Evolutionary conservation across 2,329 filamentous ascomycete genomes (phyloP), one percentile per base, ranked within the genome.

Genomic region (Chaetoscypha palmicola): DNA sequence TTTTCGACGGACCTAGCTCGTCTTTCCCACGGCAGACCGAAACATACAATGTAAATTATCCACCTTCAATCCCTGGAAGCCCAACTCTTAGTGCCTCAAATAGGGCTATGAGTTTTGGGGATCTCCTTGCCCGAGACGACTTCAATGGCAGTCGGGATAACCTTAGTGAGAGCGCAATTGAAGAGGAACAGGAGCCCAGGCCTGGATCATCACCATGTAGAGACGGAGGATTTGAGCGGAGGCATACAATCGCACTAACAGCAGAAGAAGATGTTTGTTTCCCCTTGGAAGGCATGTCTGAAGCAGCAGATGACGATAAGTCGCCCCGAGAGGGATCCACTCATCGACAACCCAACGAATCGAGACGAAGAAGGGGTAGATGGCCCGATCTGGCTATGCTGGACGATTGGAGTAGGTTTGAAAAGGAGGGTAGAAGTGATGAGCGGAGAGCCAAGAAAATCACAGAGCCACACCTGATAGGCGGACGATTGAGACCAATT

Each of bases 191-290:
- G 5, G 46, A 56, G 10, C 64, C 64, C 5, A 24, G 47, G 11
- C 35, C 45, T 14, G 48, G 43, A 4, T 54, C 54, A 3, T 54
- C 55, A 7, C 52, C 56, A 20, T 44, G 53, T 17, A 50, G 52
- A 43, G 57, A 58, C 10, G 45, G 45, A 1, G 48, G 38, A 19
- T 60, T 51, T 33, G 54, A 58, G 22, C 64, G 72, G 38, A 73
- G 82, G 28, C 72, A 74, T 45, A 81, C 76, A 4, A 73, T 80
- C 52, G 72, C 74, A 10, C 63, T 83, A 10, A 73, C 81, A 9
- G 86, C 81, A 0, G 80, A 92, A 57, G 86, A 86, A 52, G 92
- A 97, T 65, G 90, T 97, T 1, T 96, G 92, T 67, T 96, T 95
- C 58, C 91, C 90, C 0, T 79, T 81, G 4, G 82, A 85, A 43